Evolutionary conservation across 441 rosid genomes (phyloP).

Genomic region (Populus hybrid): DNA sequence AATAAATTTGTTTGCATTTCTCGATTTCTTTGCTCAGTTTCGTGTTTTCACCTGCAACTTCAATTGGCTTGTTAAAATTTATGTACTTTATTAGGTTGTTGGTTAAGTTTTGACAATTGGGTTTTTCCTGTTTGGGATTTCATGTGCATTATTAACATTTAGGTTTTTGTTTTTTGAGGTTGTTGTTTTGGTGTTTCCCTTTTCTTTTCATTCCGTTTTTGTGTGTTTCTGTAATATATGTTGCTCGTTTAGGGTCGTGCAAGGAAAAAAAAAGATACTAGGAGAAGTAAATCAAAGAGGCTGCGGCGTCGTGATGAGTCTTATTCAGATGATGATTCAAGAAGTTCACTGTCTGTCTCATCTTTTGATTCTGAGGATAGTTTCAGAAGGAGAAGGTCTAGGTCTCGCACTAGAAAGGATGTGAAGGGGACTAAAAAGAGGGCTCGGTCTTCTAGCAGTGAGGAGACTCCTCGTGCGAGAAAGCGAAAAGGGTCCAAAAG

Average conservation of each 20-base stretch:
- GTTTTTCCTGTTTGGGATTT: background rate
- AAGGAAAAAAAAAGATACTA: slow-evolving; percentile 48
- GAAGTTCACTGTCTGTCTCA: slow-evolving; percentile 38
- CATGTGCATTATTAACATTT: background rate
- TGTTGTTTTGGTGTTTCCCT: background rate
- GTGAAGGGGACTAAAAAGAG: slow-evolving; percentile 49
- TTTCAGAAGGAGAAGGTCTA: slow-evolving; percentile 39
- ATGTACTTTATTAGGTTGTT: background rate
- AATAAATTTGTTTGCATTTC: background rate
- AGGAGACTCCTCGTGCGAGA: slow-evolving; percentile 32
- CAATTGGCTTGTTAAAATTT: background rate
- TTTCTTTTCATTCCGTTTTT: background rate
- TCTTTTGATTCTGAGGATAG: slow-evolving; percentile 48
- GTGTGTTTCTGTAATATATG: background rate
- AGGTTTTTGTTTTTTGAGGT: background rate
- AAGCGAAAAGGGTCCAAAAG: slow-evolving; percentile 42
- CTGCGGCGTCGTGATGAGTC: slow-evolving; percentile 30
- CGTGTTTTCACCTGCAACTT: background rate
- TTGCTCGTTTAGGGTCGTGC: slow-evolving; percentile 35
- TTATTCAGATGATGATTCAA: slow-evolving; percentile 42
- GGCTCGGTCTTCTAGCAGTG: slow-evolving; percentile 38
- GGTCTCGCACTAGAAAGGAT: slow-evolving; percentile 34
- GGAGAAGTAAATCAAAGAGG: slow-evolving; percentile 48
- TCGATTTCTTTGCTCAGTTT: background rate
- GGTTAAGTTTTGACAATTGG: background rate